These are phyloP conservation scores for Mycena amicta DNA, from an alignment of 768 basidiomycete genomes.

Conservation along the genomic window DNA sequence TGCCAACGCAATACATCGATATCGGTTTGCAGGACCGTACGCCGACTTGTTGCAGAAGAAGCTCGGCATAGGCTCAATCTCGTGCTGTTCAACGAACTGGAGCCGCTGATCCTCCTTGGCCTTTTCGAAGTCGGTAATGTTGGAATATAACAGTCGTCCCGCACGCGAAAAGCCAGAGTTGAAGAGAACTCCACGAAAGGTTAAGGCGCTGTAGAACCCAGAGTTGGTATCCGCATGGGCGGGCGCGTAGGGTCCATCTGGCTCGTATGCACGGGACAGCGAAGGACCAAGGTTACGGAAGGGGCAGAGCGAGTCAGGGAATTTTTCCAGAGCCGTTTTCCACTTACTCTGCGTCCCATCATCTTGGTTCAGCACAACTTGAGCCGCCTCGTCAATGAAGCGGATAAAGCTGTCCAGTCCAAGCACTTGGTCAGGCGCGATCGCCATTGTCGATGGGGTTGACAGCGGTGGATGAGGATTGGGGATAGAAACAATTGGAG, in stretches of 20 bases:
- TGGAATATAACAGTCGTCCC: background rate
- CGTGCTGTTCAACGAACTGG: background rate
- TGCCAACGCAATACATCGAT: background rate
- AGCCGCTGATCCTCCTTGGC: background rate
- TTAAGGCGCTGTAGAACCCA: background rate
- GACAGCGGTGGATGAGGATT: background rate
- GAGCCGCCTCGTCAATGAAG: background rate
- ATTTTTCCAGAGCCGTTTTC: background rate
- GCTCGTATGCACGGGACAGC: background rate
- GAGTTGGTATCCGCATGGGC: background rate
- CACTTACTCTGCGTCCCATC: background rate
- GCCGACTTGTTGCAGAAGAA: constrained; percentile 1
- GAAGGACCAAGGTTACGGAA: constrained; percentile 4
- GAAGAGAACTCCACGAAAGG: constrained; percentile 7
- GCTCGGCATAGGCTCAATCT: background rate
- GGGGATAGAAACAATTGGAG: too few relatives aligned
- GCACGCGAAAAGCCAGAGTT: background rate
- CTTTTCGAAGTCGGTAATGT: background rate
- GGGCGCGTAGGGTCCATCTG: background rate
- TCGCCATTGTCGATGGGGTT: background rate
- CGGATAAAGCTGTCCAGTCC: background rate
- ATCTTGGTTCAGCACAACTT: background rate
- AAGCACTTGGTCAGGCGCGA: background rate
- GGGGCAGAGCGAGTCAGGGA: background rate
- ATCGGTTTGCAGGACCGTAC: background rate